Evolutionary conservation across 768 basidiomycete genomes (phyloP).

Genomic region (Hypsizygus marmoreus): DNA sequence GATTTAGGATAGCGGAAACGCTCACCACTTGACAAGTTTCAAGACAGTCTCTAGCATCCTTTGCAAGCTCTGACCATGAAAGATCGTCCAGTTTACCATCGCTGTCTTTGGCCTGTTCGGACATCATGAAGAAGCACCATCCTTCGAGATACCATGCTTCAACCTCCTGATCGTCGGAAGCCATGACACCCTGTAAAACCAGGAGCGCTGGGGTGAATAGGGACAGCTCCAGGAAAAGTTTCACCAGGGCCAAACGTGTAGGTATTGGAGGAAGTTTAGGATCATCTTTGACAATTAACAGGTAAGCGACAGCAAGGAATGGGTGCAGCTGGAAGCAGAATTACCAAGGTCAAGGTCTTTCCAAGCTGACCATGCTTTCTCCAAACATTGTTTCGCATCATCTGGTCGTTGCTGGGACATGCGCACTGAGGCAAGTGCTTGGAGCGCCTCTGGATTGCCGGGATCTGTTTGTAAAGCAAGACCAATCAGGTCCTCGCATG

Average conservation of each 20-base stretch:
- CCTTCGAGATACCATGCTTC: slow-evolving; percentile 96
- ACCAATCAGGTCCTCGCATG: slow-evolving; percentile 75
- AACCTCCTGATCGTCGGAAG: slow-evolving; percentile 81
- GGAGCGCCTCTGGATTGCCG: slow-evolving; percentile 75
- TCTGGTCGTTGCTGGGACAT: slow-evolving; percentile 86
- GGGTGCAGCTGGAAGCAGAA: background rate
- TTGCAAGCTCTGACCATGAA: slow-evolving; percentile 77
- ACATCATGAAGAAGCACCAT: slow-evolving; percentile 89
- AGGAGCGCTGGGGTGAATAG: slow-evolving; percentile 72
- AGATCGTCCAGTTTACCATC: slow-evolving; percentile 52
- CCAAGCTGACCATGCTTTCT: slow-evolving; percentile 68
- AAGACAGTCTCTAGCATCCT: slow-evolving; percentile 77
- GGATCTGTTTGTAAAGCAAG: slow-evolving; percentile 76
- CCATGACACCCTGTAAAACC: slow-evolving; percentile 77
- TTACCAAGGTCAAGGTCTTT: slow-evolving; percentile 64
- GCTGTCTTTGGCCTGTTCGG: slow-evolving; percentile 65
- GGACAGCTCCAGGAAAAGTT: slow-evolving; percentile 77
- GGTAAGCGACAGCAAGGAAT: background rate
- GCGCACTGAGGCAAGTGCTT: slow-evolving; percentile 81
- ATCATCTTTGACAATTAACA: slow-evolving; percentile 66
- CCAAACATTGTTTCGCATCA: slow-evolving; percentile 72
- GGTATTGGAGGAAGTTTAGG: slow-evolving; percentile 70
- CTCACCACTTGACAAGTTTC: slow-evolving; percentile 80
- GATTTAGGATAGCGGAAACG: slow-evolving; percentile 15
- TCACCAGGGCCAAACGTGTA: slow-evolving; percentile 71